Evolutionary conservation across 495 filamentous ascomycete species (phyloP), one percentile per base, ranked within the genome.

Genomic region (Daldinia childiae): DNA sequence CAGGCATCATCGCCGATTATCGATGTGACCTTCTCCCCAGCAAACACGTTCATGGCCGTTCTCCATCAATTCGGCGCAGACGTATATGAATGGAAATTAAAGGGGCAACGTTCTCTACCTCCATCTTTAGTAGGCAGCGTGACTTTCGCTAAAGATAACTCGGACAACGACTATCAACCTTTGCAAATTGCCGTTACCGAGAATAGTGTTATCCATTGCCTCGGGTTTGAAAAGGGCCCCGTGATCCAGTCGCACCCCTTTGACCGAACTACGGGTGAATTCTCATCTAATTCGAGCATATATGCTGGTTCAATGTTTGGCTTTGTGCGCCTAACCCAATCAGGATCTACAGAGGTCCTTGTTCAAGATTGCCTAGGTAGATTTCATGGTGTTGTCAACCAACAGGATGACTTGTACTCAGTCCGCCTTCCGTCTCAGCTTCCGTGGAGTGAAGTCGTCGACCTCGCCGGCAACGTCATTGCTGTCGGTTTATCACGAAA

Each of bases 21-120:
- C 61, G 94, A 98, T 77, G 87, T 94, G 56, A 89, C 91, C 4
- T 88, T 97, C 68, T 89, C 88, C 71, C 82, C 83, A 29, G 86
- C 86, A 21, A 87, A 88, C 39, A 86, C 83, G n/a, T 81, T 85
- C 15, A 88, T 98, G 77, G 92, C 89, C 29, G 85, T 95, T 5
- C 83, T 96, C 30, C 90, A 91, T 77, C 83, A 85, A 27, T 76
- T 81, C 41, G 85, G 83, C 6, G 85, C 94, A 66, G 85, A 89
- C 34, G 62, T 93, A 2, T 93, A 89, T 72, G 77, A 87, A 34
- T 93, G 91, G 84, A 82, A 87, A 60, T 75, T 87, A 30, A 87
- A 87, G 63, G 78, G 71, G 9, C 61, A 77, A 6, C 78, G 82
- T 54, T 77, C 81, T 2, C 34, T 66, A 11, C 26, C 38, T 19